Base-by-base conservation (phyloP, 768 basidiomycete species). In the Kwoniella sp. region DNA sequence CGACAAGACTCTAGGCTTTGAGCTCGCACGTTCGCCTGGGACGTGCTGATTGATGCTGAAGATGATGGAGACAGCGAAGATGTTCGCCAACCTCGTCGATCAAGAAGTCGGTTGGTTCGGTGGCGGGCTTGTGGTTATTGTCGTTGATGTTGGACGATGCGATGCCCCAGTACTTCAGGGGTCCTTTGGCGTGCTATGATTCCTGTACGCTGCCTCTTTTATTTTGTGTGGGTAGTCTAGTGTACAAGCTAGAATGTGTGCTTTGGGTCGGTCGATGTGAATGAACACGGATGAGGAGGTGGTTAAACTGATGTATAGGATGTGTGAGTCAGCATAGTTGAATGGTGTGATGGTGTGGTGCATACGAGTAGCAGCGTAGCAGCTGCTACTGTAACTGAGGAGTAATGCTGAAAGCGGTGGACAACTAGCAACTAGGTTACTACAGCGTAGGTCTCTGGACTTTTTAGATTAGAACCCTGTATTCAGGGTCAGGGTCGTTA, bases 391-490 rank as follows among this genome's bases (percentile, higher is more conserved):
- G 34, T 34, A 5, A 34, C 13, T 5, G 5, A 13, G 5, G 34
- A 5, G 34, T 34, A 5, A 45, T 45, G 41, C 41, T 45, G 41
- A 45, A 45, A 45, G 41, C 41, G 41, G 41, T 45, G 41, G 41
- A 9, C 5, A 17, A 45, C 15, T 45, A 20, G 8, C 9, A 17
- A 9, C 5, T 9, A 20, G 41, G 5, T 45, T 8, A 45, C 20
- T n/a, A n/a, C n/a, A n/a, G n/a, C n/a, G n/a, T n/a, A n/a, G 41
- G 41, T 45, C 41, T 45, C 41, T 45, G n/a, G 41, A 45, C 41
- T 45, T 45, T 45, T 45, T 45, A 45, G 41, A 45, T 45, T 45
- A 45, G 41, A 45, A 17, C 41, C 41, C 41, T 45, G 41, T 45
- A 45, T 45, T 45, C 41, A 45, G 41, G n/a, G n/a, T n/a, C n/a